Base-by-base conservation (phyloP, 2,329 filamentous ascomycete species). In the Apiospora hydei region DNA sequence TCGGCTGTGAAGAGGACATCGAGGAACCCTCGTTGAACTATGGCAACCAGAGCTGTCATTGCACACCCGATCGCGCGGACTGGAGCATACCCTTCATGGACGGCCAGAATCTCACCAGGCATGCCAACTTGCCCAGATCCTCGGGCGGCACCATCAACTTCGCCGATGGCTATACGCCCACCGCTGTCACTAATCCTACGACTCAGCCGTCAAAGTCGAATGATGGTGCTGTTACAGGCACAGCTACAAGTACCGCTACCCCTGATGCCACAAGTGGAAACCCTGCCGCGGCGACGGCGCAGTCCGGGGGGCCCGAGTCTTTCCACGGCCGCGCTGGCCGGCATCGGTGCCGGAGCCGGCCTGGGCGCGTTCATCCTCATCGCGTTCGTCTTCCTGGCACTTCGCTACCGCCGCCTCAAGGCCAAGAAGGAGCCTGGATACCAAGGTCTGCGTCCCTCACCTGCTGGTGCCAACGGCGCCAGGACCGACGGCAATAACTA, bases 1-100 rank as follows among this genome's bases (percentile, higher is more conserved):
- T 73, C 30, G 75, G 75, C 69, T 77, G 76, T 53, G 64, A 61
- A 3, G 76, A 76, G 53, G 66, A 68, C n/a, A 1, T 18, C 24
- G 66, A 30, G 16, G 3, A 18, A 7, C 41, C 66, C 43, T 18
- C 3, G 1, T 7, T 47, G n/a, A 46, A 30, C 24, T 3, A 3
- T 1, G 41, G 66, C 10, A 47, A 68, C 66, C 26, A 13, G 7
- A 30, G n/a, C 66, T 64, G 57, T 6, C 0, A 2, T 4, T 64
- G 57, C 34, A 3, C 18, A 38, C 34, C 34, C 18, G 21, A 38
- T 41, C 41, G 16, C 34, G 18, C 8, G 16, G 64, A n/a, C 24
- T 3, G 30, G 11, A 30, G 7, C 8, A 5, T n/a, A 13, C 44
- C 47, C 24, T 43, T 67, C 14, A 43, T 69, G 1, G 66, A 68